A percentile compares a stretch with the other conserved stretches of the same genome.
Evolutionary conservation across 805 yeast genomes (phyloP).

Genomic region (Monosporozyma aquatica): DNA sequence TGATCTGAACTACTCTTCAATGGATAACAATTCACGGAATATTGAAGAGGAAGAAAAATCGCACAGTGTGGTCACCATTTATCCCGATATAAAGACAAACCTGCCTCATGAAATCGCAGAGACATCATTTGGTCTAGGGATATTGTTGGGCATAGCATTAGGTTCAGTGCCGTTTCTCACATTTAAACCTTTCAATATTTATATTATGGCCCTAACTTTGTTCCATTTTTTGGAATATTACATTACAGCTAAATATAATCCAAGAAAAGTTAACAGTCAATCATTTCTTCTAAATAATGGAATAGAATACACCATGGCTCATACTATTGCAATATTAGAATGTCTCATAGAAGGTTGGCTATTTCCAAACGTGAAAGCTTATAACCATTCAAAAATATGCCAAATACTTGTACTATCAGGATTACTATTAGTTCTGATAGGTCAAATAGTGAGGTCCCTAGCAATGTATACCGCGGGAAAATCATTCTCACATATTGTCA

Average conservation of each 20-base stretch:
- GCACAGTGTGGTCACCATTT: no score
- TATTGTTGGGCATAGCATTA: constrained; percentile 33
- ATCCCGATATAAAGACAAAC: constrained; percentile 33
- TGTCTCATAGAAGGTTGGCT: constrained; percentile 34
- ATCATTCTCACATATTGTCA: constrained; percentile 78
- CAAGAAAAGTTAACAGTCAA: constrained; percentile 54
- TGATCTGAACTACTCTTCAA: no score
- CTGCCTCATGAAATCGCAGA: constrained; percentile 36
- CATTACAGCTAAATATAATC: constrained; percentile 68
- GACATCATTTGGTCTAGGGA: constrained; percentile 40
- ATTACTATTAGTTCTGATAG: constrained; percentile 35
- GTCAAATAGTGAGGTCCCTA: constrained; percentile 59
- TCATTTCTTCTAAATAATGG: constrained; percentile 66
- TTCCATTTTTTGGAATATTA: constrained; percentile 82
- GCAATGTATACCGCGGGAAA: constrained; percentile 87
- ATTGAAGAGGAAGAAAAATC: neutral
- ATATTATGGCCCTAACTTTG: constrained; percentile 41
- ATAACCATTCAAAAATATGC: neutral
- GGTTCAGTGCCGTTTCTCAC: constrained; percentile 23
- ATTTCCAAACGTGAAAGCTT: constrained; percentile 33
- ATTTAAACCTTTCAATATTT: constrained; percentile 36
- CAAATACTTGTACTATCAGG: constrained; percentile 36
- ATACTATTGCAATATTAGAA: constrained; percentile 45
- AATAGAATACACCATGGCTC: constrained; percentile 47
- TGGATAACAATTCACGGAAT: neutral